These are phyloP conservation scores for Clavispora asparagi DNA, from an alignment of 805 yeast genomes.

Conservation along the genomic window DNA sequence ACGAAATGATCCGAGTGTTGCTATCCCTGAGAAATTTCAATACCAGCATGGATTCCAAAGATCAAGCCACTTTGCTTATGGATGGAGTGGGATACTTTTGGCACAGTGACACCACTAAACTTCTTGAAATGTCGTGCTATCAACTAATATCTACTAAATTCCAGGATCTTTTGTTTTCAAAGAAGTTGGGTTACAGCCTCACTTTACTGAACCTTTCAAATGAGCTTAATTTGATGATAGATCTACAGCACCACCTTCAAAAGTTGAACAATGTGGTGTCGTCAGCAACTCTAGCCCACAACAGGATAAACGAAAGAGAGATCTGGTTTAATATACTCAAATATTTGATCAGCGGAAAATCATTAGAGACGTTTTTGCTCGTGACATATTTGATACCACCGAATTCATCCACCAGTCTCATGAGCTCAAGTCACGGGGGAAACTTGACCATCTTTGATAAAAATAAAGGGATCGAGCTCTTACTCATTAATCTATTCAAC, in stretches of 20 bases:
- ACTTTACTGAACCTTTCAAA: slow-evolving; percentile 32
- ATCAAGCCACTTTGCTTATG: slow-evolving; percentile 22
- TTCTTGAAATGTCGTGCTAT: slow-evolving; percentile 37
- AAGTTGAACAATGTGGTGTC: slow-evolving; percentile 21
- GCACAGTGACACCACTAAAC: slow-evolving; percentile 37
- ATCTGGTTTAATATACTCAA: slow-evolving; percentile 41
- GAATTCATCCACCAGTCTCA: slow-evolving; percentile 32
- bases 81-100: slow-evolving; percentile 42
- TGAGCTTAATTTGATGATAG: slow-evolving; percentile 39
- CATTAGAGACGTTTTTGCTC: slow-evolving; percentile 35
- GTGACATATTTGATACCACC: slow-evolving; percentile 40
- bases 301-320: slow-evolving; percentile 25
- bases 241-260: slow-evolving; percentile 38
- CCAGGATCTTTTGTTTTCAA: slow-evolving; percentile 27
- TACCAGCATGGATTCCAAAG: slow-evolving; percentile 11
- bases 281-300: slow-evolving; percentile 3
- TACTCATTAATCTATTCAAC: slow-evolving; percentile 38
- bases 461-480: slow-evolving; percentile 40
- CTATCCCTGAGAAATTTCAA: slow-evolving; percentile 34
- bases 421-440: slow-evolving; percentile 35
- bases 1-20: slow-evolving; percentile 36
- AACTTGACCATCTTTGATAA: slow-evolving; percentile 38
- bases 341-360: slow-evolving; percentile 37
- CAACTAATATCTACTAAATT: slow-evolving; percentile 33
- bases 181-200: slow-evolving; percentile 28